Evolutionary conservation across 345 rosid genomes (phyloP), one percentile per base, ranked within the genome.

Genomic region (Murraya koenigii): DNA sequence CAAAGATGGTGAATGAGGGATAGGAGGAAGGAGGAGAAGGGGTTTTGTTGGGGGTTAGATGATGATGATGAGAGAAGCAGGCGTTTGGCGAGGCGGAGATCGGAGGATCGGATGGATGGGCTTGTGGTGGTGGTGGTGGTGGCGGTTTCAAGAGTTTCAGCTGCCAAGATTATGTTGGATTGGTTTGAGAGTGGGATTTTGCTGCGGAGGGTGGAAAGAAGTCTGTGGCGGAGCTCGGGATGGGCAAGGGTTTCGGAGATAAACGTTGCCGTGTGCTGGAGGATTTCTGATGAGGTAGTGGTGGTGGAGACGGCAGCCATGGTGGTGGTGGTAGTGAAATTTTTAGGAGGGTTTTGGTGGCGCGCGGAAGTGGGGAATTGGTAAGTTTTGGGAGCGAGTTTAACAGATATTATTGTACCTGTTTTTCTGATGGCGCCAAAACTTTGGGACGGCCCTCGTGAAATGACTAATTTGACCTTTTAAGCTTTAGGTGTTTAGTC

Each of bases 11-110:
- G 75, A 55, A 83, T 70, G 41, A 91, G 87, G 32, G 89, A 89
- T 33, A 88, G 82, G 72, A 89, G 88, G 76, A 89, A 85, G 28
- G 82, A 82, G 20, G 91, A 86, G 75, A 84, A 74, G 19, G 88
- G 66, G 55, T 80, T 77, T 38, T 82, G 65, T 17, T 1, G 56
- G 56, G 56, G 22, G 7, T 17, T 52, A 17, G 49, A 44, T 44
- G 49, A 44, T 44, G 49, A 1, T 84, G 80, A 25, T 33, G 91
- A 88, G 60, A 83, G 84, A 70, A 91, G 88, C 81, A 88, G 88
- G 64, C 76, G 84, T 63, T 84, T 80, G 14, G 88, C 83, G 26
- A 87, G 85, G 72, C 74, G 85, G 80, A 91, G 88, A 13, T 88
- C 83, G 61, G 91, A 84, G 65, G 84, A 84, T 65, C 78, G 77